phyloP scores from a whole-genome alignment of 352 stramenopile genomes.

The Phytophthora tentaculata region DNA sequence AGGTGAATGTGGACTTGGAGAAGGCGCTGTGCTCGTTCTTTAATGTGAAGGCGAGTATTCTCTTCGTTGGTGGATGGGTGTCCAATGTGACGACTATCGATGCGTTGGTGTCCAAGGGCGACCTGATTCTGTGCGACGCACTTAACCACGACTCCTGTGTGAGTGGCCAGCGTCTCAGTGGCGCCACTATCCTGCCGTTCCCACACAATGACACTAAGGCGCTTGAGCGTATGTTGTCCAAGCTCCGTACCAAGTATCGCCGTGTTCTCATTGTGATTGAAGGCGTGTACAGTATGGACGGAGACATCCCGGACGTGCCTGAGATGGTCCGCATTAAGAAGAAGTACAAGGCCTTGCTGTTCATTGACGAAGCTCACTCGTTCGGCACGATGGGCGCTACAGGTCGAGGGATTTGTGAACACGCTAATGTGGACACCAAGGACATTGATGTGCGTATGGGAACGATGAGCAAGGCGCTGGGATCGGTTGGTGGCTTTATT shows the following conservation, averaged over 20 bases:
- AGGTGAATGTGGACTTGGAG: slow-evolving; percentile 76
- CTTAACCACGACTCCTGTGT: slow-evolving; percentile 87
- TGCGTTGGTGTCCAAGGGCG: slow-evolving; percentile 69
- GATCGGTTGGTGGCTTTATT: slow-evolving; percentile 71
- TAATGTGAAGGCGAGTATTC: slow-evolving; percentile 53
- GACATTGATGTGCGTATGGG: slow-evolving; percentile 74
- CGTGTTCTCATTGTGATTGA: slow-evolving; percentile 77
- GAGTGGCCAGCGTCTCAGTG: slow-evolving; percentile 73
- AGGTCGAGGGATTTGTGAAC: slow-evolving; percentile 62
- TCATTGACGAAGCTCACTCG: slow-evolving; percentile 70
- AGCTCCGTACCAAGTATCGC: slow-evolving; percentile 75
- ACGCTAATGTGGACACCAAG: slow-evolving; percentile 48
- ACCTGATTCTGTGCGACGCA: slow-evolving; percentile 81
- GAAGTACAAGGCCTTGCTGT: slow-evolving; percentile 69
- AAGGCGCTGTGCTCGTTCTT: slow-evolving; percentile 71
- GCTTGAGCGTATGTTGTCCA: slow-evolving; percentile 74
- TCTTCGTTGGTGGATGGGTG: slow-evolving; percentile 81
- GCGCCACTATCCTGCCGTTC: slow-evolving; percentile 80
- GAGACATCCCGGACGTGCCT: slow-evolving; percentile 62
- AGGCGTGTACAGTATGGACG: slow-evolving; percentile 76
- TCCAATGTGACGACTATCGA: slow-evolving; percentile 84
- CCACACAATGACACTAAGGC: slow-evolving; percentile 79
- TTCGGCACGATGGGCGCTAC: slow-evolving; percentile 69
- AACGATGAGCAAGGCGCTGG: slow-evolving; percentile 79
- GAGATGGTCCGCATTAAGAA: slow-evolving; percentile 72